A percentile compares a stretch with the other conserved stretches of the same genome.
These are phyloP conservation scores for Tolypocladium ovalisporum DNA, from an alignment of 2,329 filamentous ascomycete genomes.

Conservation along the genomic window DNA sequence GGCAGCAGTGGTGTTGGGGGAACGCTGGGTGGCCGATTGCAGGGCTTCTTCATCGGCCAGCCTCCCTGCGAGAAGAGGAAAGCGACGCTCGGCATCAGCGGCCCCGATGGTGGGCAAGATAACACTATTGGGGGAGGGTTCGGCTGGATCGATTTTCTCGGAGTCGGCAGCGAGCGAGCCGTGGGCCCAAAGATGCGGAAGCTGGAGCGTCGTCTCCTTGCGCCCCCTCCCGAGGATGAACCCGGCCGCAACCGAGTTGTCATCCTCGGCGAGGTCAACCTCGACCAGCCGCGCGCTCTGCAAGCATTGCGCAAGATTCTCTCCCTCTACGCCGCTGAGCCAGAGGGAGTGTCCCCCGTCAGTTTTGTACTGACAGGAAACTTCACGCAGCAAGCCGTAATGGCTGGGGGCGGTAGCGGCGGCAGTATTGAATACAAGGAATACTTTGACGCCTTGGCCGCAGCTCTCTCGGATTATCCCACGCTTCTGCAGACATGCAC, in stretches of 20 bases:
- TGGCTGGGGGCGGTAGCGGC: slow-evolving; percentile 57
- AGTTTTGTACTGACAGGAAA: slow-evolving; percentile 79
- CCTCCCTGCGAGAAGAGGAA: slow-evolving; percentile 82
- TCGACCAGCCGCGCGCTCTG: slow-evolving; percentile 74
- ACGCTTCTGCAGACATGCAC: slow-evolving; percentile 66
- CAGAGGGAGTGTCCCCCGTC: slow-evolving; percentile 57
- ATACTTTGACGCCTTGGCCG: slow-evolving; percentile 80
- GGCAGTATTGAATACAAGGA: slow-evolving; percentile 96
- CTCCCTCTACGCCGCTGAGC: slow-evolving; percentile 56
- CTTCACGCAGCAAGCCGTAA: slow-evolving; percentile 58
- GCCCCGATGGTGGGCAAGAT: slow-evolving; percentile 44
- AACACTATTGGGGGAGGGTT: slow-evolving; percentile 69
- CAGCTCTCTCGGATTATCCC: slow-evolving; percentile 73
- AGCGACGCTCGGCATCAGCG: slow-evolving; percentile 62
- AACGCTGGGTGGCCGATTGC: slow-evolving; percentile 82
- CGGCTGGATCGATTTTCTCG: slow-evolving; percentile 95
- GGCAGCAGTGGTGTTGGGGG: slow-evolving; percentile 77
- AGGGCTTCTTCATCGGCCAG: slow-evolving; percentile 82
- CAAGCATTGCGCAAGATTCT: slow-evolving; percentile 75
- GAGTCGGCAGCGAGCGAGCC: slow-evolving; percentile 79
- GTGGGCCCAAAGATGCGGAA: slow-evolving; percentile 73
- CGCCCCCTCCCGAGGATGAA: slow-evolving; percentile 20
- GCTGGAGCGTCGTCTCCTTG: slow-evolving; percentile 59
- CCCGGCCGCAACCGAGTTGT: slow-evolving; percentile 46
- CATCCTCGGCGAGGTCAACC: slow-evolving; percentile 75